Base-by-base conservation (phyloP, 2,329 filamentous ascomycete genomes). In the Fusarium papillatum region DNA sequence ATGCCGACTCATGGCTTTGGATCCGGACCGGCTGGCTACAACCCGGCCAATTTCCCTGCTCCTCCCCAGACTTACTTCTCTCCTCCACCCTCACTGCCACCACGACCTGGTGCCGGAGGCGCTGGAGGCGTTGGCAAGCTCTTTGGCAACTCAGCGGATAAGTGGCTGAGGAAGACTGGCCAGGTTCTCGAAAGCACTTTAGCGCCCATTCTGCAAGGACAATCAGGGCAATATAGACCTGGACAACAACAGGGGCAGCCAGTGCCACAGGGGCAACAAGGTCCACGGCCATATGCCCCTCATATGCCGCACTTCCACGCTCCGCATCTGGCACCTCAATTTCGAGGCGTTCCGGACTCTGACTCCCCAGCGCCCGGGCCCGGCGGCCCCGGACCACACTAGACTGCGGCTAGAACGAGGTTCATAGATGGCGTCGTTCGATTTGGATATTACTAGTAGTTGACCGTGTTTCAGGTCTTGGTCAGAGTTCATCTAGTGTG, bases 111-210 rank as follows among this genome's bases (percentile, higher is more conserved):
- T 17, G 5, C 59, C 9, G 57, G 57, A 16, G 34, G 31, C 5
- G 53, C 76, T 14, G 74, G 76, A 3, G 34, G 31, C 5, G 53
- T 76, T 13, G 74, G 76, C 3, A 81, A 79, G 38, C 73, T 84
- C 17, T 83, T 85, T 59, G 80, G 82, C 69, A 80, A 79, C 39
- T 82, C 82, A 22, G 83, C 82, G 2, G 79, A 81, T 68, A 83
- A 81, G 66, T 84, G 82, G 80, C 62, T 84, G 16, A 81, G 80
- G 63, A 85, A 82, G 77, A 84, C 83, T 31, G 81, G 80, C 29
- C 79, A 83, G 57, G 80, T 79, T 16, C 71, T 85, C 26, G 83
- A 84, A 72, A 83, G 76, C 59, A 82, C 78, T 39, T 71, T 83
- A 55, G 82, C 80, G 26, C 76, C 81, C 5, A 81, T 82, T 48